Base-by-base conservation (phyloP, 2,329 filamentous ascomycete genomes). In the Coccinonectria pachysandricola region DNA sequence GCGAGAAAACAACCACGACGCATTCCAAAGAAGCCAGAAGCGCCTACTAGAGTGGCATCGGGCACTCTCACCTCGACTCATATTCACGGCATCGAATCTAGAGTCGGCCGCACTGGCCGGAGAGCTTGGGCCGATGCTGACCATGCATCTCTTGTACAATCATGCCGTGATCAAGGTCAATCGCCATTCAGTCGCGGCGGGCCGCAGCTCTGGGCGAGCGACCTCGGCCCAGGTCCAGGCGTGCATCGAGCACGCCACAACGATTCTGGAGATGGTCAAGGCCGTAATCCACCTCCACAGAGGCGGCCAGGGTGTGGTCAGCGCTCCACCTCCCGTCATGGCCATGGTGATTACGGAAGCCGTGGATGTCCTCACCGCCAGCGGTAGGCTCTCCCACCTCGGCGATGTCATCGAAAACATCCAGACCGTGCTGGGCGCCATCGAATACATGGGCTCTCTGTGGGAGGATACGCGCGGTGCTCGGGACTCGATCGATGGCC, bases 131-230 rank as follows among this genome's bases (percentile, higher is more conserved):
- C 63, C 65, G 0, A 77, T 76, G 43, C 54, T 80, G 28, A 69
- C 67, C 2, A 68, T 80, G 50, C 77, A 83, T 48, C 57, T 78
- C 15, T 56, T 81, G n/a, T 78, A 78, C 46, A 68, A 79, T 45
- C 65, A 71, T 23, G 64, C 73, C 1, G 53, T 73, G 41, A 68
- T 81, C 52, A 74, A 75, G 37, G 58, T 82, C 15, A 76, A 79
- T 40, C 68, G 79, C 19, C 69, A 79, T 41, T 63, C 64, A 8
- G 59, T 62, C 7, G 53, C 57, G 8, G 43, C 39, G 5, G 36
- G 32, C 8, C 53, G 51, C 17, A 49, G 71, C 4, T 53, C 56
- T 4, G 37, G 52, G 0, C 54, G 62, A 3, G 45, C 55, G 15
- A 48, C 65, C 8, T 40, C 49, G 3, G 58, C 63, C 13, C 63